Evolutionary conservation across 371 early-diverging fungal species (phyloP).

Genomic region (Encephalitozoon hellem): DNA sequence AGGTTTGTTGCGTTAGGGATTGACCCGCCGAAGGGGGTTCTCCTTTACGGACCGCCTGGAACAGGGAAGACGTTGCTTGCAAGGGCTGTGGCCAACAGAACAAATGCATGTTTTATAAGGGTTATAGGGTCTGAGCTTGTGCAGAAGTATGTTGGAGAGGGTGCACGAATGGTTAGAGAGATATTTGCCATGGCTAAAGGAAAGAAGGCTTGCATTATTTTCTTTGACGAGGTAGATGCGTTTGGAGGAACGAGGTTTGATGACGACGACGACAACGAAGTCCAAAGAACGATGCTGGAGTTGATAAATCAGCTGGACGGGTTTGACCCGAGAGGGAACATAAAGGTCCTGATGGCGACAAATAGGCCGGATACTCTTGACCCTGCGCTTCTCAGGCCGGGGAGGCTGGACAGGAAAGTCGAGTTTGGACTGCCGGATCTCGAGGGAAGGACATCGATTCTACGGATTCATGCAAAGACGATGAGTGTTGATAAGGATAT

Average conservation of each 20-base stretch:
- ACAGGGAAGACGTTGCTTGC: conserved; percentile 99
- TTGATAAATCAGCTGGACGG: conserved; percentile 98
- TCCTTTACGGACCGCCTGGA: conserved; percentile 95
- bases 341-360: conserved; percentile 97
- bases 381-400: conserved; percentile 94
- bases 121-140: conserved; percentile 99
- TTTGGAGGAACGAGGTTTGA: conserved; percentile 91
- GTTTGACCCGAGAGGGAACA: conserved; percentile 97
- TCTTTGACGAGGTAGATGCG: conserved; percentile 99
- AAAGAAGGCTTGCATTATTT: conserved; percentile 97
- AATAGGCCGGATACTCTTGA: conserved; percentile 97
- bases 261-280: conserved; percentile 97
- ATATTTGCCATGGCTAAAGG: conserved; percentile 95
- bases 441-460: conserved; percentile 85
- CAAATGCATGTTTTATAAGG: conserved; percentile 96
- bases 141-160: conserved; percentile 97
- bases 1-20: conserved; percentile 81
- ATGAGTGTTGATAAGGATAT: conserved; percentile 92
- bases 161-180: conserved; percentile 97
- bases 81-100: conserved; percentile 95
- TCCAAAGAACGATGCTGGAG: conserved; percentile 98
- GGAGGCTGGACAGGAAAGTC: conserved; percentile 95
- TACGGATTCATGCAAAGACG: conserved; percentile 93
- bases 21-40: conserved; percentile 92
- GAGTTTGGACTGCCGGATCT: conserved; percentile 84